Percentiles rank a stretch among this genome's conserved stretches.
phyloP scores from a whole-genome alignment of 2,329 filamentous ascomycete species.

The Gyromitra esculenta region DNA sequence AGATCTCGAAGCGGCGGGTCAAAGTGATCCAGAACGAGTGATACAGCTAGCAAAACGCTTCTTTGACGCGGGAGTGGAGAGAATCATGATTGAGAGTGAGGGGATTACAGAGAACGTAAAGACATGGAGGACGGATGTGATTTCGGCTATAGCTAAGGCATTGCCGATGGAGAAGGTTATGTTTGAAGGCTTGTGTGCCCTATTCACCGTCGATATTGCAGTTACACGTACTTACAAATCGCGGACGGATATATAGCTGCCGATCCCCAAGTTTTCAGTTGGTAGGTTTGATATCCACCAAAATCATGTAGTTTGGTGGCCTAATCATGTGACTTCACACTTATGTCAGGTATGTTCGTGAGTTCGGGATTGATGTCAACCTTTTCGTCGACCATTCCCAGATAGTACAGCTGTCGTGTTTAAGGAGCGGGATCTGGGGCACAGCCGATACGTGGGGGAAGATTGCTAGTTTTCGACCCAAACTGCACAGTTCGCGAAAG shows the following conservation, averaged over 20 bases:
- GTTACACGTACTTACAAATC: background rate
- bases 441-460: slow-evolving; percentile 68
- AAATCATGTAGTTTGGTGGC: background rate
- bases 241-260: slow-evolving; percentile 59
- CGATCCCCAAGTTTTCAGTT: slow-evolving; percentile 68
- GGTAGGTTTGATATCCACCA: slow-evolving; percentile 57
- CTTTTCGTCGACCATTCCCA: slow-evolving; percentile 69
- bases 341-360: slow-evolving; percentile 62
- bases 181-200: slow-evolving; percentile 63
- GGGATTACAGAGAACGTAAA: slow-evolving; percentile 69
- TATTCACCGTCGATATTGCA: too few species aligned
- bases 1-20: slow-evolving; percentile 62
- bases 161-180: slow-evolving; percentile 67
- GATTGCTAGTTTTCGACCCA: slow-evolving; percentile 60
- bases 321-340: background rate
- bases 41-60: slow-evolving; percentile 65
- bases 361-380: slow-evolving; percentile 69
- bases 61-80: slow-evolving; percentile 66
- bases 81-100: slow-evolving; percentile 70
- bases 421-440: slow-evolving; percentile 67
- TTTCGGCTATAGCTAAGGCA: slow-evolving; percentile 66
- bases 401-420: slow-evolving; percentile 67
- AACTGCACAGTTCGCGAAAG: background rate
- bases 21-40: slow-evolving; percentile 65
- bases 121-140: slow-evolving; percentile 67